phyloP scores from a whole-genome alignment of 2,329 filamentous ascomycete genomes.

The Aspergillus pseudoterreus region DNA sequence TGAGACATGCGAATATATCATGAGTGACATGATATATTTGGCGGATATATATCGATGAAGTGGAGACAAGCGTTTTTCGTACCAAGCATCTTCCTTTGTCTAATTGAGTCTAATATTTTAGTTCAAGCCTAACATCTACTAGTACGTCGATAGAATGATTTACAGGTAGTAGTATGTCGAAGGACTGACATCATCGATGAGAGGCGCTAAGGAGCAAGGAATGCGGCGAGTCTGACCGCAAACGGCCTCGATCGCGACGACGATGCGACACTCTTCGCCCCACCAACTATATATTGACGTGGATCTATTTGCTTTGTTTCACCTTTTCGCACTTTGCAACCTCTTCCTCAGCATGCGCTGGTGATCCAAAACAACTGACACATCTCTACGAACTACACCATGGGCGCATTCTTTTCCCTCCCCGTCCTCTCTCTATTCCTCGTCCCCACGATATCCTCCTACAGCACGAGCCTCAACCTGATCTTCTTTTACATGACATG shows the following conservation, averaged over 20 bases:
- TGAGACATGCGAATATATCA: no score
- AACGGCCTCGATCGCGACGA: not conserved
- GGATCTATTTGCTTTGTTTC: not conserved
- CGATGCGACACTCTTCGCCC: not conserved
- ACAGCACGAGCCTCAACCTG: conserved; percentile 75
- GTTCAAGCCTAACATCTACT: not conserved
- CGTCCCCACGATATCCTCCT: conserved; percentile 53
- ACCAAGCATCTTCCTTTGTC: no score
- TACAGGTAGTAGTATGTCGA: not conserved
- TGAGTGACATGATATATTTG: no score
- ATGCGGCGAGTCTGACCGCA: not conserved
- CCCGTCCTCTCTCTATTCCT: conserved; percentile 27
- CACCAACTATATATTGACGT: not conserved
- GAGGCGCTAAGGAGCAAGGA: not conserved
- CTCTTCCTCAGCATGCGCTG: not conserved
- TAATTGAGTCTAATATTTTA: not conserved
- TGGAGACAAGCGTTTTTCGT: no score
- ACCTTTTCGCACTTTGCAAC: not conserved
- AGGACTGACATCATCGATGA: not conserved
- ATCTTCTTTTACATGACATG: conserved; percentile 90
- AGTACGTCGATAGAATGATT: not conserved
- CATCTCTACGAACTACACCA: conserved; percentile 14
- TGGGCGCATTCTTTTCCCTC: conserved; percentile 52
- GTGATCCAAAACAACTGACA: not conserved
- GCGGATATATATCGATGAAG: no score